These are phyloP conservation scores for Gigaspora rosea DNA, from an alignment of 192 early-diverging fungal species.

Conservation along the genomic window DNA sequence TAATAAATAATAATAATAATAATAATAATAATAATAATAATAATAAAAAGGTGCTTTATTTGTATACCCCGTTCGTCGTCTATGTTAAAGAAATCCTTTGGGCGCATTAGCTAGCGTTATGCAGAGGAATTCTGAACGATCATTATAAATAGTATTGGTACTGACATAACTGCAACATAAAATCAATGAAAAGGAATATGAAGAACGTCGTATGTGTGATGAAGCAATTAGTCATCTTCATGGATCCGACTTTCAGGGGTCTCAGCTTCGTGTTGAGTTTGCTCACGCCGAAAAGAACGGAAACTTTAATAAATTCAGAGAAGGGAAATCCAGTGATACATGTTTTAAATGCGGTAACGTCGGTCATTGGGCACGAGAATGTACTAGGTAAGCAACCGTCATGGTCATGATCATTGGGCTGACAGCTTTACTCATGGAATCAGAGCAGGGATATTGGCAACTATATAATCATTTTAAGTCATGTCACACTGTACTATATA, in stretches of 20 bases:
- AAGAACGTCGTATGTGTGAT: constrained; percentile 35
- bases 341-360: constrained; percentile 34
- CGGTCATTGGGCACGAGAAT: constrained; percentile 35
- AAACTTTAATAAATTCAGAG: constrained; percentile 5
- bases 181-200: constrained; percentile 35
- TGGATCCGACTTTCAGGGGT: constrained; percentile 34
- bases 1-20: no score
- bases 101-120: constrained; percentile 2
- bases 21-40: no score
- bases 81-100: constrained; percentile 24
- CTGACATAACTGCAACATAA: constrained; percentile 31
- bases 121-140: neutral
- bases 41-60: neutral
- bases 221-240: constrained; percentile 33
- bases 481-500: neutral
- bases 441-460: neutral
- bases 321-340: constrained; percentile 26
- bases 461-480: neutral
- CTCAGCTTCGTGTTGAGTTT: constrained; percentile 33
- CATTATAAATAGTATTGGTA: neutral
- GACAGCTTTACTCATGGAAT: neutral
- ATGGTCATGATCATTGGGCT: neutral
- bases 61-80: neutral
- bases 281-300: constrained; percentile 31
- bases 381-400: constrained; percentile 34